Conservation (phyloP, 176 grass and related monocot genomes). For the Urochloa ruziziensis region DNA sequence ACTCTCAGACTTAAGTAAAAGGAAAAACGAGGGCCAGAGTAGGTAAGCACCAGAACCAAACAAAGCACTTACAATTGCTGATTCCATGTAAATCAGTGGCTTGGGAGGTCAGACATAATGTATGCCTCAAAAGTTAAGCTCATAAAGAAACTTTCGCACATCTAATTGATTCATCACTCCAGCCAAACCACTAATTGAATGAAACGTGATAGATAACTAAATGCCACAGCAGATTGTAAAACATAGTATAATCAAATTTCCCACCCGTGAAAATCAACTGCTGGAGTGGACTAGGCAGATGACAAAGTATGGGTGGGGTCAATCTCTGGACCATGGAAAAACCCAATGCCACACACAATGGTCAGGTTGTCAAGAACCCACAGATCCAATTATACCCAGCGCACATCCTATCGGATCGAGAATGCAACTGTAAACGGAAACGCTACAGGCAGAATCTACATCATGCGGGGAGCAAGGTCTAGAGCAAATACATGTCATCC, state of each 20-base stretch:
- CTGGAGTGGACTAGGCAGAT: conserved; percentile 27
- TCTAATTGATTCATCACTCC: conserved; percentile 66
- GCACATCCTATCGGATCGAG: too few species aligned
- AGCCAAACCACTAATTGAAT: neutral
- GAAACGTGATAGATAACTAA: neutral
- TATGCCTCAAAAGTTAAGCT: conserved; percentile 65
- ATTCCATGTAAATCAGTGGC: neutral
- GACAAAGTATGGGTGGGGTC: conserved; percentile 50
- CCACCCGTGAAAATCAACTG: conserved; percentile 61
- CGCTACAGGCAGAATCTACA: neutral
- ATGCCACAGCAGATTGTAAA: neutral
- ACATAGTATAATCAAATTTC: neutral
- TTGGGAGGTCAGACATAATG: conserved; percentile 33
- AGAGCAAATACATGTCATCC: too few species aligned
- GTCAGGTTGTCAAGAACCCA: conserved; percentile 26
- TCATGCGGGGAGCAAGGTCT: too few species aligned
- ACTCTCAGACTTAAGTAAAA: neutral
- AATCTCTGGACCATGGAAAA: conserved; percentile 38
- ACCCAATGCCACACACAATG: conserved; percentile 3
- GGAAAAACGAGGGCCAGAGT: neutral
- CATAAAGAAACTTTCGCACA: conserved; percentile 42
- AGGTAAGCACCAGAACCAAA: neutral
- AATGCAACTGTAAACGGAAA: neutral
- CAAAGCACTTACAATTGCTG: neutral
- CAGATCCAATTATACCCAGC: neutral